These are phyloP conservation scores for Talaromyces sp. DNA, from an alignment of 2,329 filamentous ascomycete species.

Conservation along the genomic window DNA sequence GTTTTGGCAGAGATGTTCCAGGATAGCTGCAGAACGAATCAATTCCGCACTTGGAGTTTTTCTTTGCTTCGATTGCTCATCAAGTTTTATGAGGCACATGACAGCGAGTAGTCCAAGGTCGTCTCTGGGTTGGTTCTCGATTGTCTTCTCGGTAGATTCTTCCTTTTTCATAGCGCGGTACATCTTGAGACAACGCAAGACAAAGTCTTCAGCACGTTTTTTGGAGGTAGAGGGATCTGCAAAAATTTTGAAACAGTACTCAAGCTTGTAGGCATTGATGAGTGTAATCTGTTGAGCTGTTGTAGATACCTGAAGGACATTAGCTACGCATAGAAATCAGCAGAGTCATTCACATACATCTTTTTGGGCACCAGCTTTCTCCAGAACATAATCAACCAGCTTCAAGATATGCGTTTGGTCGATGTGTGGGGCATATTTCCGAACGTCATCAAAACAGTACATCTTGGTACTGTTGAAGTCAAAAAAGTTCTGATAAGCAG, in stretches of 20 bases:
- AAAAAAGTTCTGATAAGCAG: constrained; percentile 40
- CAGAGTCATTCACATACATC: constrained; percentile 23
- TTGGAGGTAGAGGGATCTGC: constrained; percentile 27
- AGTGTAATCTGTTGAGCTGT: constrained; percentile 29
- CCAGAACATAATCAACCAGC: constrained; percentile 28
- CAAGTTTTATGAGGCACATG: constrained; percentile 38
- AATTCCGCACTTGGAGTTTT: constrained; percentile 29
- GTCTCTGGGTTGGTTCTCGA: constrained; percentile 44
- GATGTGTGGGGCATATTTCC: constrained; percentile 32
- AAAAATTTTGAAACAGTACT: constrained; percentile 41
- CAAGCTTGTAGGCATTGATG: constrained; percentile 44
- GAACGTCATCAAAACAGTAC: constrained; percentile 46
- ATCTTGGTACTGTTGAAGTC: constrained; percentile 40
- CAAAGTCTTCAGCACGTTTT: constrained; percentile 34
- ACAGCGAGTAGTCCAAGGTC: constrained; percentile 44
- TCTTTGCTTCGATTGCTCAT: constrained; percentile 20
- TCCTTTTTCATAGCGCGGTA: constrained; percentile 30
- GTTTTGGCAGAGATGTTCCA: constrained; percentile 39
- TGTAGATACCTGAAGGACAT: constrained; percentile 20
- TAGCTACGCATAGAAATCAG: neutral
- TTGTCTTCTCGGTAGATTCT: constrained; percentile 30
- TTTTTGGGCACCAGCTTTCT: constrained; percentile 20
- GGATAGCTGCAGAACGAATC: constrained; percentile 36
- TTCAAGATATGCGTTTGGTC: constrained; percentile 26
- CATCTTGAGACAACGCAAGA: constrained; percentile 36